phyloP scores from a whole-genome alignment of 139 green algal genomes.

The Closterium sp. region DNA sequence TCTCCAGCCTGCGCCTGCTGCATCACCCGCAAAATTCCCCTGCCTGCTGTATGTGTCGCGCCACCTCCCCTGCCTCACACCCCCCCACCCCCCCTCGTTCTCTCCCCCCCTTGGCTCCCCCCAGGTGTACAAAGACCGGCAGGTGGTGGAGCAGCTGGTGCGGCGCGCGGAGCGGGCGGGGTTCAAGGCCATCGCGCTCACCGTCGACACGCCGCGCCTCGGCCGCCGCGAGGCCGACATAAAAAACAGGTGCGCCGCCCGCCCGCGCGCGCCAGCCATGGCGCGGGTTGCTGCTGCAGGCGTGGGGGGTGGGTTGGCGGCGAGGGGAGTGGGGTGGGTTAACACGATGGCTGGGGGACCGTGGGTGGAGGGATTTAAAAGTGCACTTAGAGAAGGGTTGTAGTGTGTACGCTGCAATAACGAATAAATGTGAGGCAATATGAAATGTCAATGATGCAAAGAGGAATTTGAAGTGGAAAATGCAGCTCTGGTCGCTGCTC shows the following conservation, averaged over 20 bases:
- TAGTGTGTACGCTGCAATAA: too few species aligned
- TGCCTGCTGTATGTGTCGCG: neutral
- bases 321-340: too few species aligned
- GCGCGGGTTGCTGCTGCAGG: neutral
- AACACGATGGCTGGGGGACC: too few species aligned
- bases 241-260: slow-evolving; percentile 48
- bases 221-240: slow-evolving; percentile 54
- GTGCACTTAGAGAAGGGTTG: too few species aligned
- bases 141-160: slow-evolving; percentile 54
- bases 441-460: too few species aligned
- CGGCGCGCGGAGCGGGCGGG: slow-evolving; percentile 45
- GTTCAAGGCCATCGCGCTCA: slow-evolving; percentile 56
- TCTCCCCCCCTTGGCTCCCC: neutral
- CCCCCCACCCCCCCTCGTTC: neutral
- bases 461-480: too few species aligned
- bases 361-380: too few species aligned
- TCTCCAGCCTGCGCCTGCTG: neutral
- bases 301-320: too few species aligned
- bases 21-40: neutral
- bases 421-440: too few species aligned
- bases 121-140: slow-evolving; percentile 57
- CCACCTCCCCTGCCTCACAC: neutral
- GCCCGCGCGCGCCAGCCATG: too few species aligned
- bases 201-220: slow-evolving; percentile 52
- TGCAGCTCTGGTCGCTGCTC: neutral